Evolutionary conservation across 345 rosid species (phyloP).

Genomic region (Rhodamnia rubescens): DNA sequence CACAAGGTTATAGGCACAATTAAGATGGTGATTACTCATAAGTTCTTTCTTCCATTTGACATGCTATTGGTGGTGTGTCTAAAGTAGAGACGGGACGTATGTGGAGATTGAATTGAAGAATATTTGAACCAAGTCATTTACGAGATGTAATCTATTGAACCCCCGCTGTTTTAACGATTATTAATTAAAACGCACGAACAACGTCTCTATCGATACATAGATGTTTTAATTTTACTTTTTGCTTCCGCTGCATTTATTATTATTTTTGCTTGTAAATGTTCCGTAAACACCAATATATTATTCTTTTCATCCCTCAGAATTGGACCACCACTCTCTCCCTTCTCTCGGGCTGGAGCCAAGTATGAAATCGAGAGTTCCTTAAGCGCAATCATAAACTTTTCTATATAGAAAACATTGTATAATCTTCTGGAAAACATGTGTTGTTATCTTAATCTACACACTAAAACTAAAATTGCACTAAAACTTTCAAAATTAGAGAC

Average conservation of each 20-base stretch:
- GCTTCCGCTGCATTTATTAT: no score
- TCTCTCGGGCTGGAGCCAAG: neutral
- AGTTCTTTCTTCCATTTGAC: neutral
- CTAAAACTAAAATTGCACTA: no score
- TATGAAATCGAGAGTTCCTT: accelerated
- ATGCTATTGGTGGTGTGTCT: neutral
- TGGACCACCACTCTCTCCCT: neutral
- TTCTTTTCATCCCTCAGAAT: neutral
- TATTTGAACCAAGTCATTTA: neutral
- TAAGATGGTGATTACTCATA: neutral
- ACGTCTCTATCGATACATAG: neutral
- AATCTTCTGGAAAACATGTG: no score
- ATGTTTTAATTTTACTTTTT: no score
- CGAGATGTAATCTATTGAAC: neutral
- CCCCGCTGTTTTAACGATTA: neutral
- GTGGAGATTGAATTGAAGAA: neutral
- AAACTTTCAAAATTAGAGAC: no score
- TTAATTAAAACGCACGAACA: neutral
- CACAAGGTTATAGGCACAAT: neutral
- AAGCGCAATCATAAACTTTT: neutral
- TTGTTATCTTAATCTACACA: no score
- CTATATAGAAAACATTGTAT: no score
- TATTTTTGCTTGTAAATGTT: no score
- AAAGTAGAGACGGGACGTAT: accelerated
- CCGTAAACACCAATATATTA: no score